A percentile compares a stretch with the other conserved stretches of the same genome.
These are phyloP conservation scores for Vitis hybrid DNA, from an alignment of 177 flowering plant species.

Conservation along the genomic window DNA sequence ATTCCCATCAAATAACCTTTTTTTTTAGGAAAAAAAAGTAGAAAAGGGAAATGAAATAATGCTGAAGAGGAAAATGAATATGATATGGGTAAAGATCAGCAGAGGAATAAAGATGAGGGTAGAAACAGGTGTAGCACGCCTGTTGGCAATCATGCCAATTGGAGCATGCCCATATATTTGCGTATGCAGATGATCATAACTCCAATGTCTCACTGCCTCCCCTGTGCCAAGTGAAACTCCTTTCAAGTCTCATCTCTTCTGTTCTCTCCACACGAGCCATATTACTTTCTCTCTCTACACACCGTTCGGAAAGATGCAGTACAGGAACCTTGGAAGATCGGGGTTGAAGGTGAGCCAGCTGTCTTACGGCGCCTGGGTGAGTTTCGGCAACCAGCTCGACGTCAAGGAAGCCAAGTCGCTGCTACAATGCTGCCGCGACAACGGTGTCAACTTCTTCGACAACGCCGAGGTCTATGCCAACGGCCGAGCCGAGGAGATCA, in stretches of 20 bases:
- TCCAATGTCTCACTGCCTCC: too few species aligned
- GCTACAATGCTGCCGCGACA: conserved; percentile 86
- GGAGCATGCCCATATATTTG: too few species aligned
- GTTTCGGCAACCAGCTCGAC: conserved; percentile 95
- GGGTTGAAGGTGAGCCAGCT: conserved; percentile 95
- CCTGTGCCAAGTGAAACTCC: too few species aligned
- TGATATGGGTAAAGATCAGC: too few species aligned
- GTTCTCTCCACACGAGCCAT: background rate
- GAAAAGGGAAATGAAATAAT: too few species aligned
- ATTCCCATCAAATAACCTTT: too few species aligned
- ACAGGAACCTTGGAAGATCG: conserved; percentile 84
- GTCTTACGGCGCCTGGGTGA: conserved; percentile 94
- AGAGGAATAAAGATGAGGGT: too few species aligned
- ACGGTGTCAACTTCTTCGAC: conserved; percentile 98
- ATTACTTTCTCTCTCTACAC: conserved; percentile 1
- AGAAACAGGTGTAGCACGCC: too few species aligned
- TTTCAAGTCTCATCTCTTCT: background rate
- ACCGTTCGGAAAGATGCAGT: conserved; percentile 55
- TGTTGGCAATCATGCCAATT: too few species aligned
- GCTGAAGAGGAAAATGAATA: too few species aligned
- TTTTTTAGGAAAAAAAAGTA: too few species aligned
- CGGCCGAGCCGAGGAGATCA: conserved; percentile 97
- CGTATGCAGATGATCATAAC: too few species aligned
- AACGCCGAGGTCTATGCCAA: conserved; percentile 99
- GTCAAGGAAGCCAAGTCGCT: conserved; percentile 89